A percentile compares a stretch with the other conserved stretches of the same genome.
Evolutionary conservation across 2,329 filamentous ascomycete species (phyloP).

Genomic region (Colletotrichum zoysiae): DNA sequence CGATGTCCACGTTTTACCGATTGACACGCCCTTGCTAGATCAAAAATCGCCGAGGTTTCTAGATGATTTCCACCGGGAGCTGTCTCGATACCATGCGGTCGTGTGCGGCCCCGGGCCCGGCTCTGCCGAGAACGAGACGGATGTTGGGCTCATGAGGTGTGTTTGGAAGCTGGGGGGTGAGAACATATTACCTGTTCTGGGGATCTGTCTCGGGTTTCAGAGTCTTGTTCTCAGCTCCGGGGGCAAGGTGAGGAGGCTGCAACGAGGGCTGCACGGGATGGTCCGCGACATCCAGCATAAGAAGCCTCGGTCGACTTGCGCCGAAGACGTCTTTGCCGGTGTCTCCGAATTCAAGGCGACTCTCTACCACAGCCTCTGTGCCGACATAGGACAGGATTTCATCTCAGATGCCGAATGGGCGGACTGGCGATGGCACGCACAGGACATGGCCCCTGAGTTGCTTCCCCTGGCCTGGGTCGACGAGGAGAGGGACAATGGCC

Average conservation of each 20-base stretch:
- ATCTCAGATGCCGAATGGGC: slow-evolving; percentile 54
- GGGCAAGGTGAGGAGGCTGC: slow-evolving; percentile 73
- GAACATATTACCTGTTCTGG: slow-evolving; percentile 80
- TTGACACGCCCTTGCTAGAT: slow-evolving; percentile 70
- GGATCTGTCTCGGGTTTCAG: slow-evolving; percentile 92
- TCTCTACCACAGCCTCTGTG: slow-evolving; percentile 78
- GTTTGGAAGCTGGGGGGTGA: slow-evolving; percentile 77
- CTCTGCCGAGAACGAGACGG: slow-evolving; percentile 76
- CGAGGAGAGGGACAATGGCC: slow-evolving; percentile 54
- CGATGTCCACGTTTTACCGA: slow-evolving; percentile 77
- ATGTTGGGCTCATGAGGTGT: slow-evolving; percentile 84
- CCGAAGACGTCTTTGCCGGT: slow-evolving; percentile 73
- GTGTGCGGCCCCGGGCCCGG: slow-evolving; percentile 94
- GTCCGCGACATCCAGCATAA: slow-evolving; percentile 75
- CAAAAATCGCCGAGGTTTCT: slow-evolving; percentile 57
- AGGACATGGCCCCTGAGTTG: slow-evolving; percentile 55
- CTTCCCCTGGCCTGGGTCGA: slow-evolving; percentile 74
- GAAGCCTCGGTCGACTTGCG: slow-evolving; percentile 38
- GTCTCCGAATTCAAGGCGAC: slow-evolving; percentile 75
- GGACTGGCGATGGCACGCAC: slow-evolving; percentile 55
- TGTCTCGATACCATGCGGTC: slow-evolving; percentile 80
- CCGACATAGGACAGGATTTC: slow-evolving; percentile 64
- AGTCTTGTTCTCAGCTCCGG: slow-evolving; percentile 79
- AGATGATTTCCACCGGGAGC: slow-evolving; percentile 61
- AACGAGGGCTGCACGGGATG: slow-evolving; percentile 85